Conservation (phyloP, 2,329 filamentous ascomycete species). For the Ceratocystis albifundus region DNA sequence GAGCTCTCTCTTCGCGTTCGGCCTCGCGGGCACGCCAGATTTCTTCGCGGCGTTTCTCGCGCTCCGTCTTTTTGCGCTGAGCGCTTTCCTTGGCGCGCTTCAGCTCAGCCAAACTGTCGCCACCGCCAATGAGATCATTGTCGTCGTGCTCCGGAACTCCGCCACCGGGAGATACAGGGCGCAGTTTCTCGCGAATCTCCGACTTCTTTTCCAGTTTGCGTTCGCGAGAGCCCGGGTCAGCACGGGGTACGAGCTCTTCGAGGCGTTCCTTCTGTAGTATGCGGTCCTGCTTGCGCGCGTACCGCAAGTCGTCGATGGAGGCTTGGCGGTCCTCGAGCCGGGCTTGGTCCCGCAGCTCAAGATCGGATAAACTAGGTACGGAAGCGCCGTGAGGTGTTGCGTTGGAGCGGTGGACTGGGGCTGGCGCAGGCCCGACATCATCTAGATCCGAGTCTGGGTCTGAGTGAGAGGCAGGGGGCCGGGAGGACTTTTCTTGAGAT, state of each 20-base stretch:
- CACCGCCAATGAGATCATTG: conserved; percentile 64
- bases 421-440: conserved; percentile 20
- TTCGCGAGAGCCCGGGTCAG: conserved; percentile 72
- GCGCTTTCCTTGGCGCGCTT: conserved; percentile 54
- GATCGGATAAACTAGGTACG: conserved; percentile 63
- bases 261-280: conserved; percentile 56
- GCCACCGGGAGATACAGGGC: conserved; percentile 52
- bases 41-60: conserved; percentile 74
- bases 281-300: conserved; percentile 53
- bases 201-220: conserved; percentile 76
- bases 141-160: conserved; percentile 52
- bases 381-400: conserved; percentile 38
- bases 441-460: conserved; percentile 23
- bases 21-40: conserved; percentile 59
- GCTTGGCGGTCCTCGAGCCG: conserved; percentile 37
- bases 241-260: conserved; percentile 72
- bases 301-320: conserved; percentile 43
- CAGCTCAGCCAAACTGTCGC: conserved; percentile 52
- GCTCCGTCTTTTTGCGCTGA: conserved; percentile 67
- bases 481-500: neutral
- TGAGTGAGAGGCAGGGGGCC: conserved; percentile 2
- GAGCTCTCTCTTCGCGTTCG: conserved; percentile 67
- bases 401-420: conserved; percentile 29
- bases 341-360: conserved; percentile 50
- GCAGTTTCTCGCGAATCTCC: conserved; percentile 61